These are phyloP conservation scores for Diaporthe vexans DNA, from an alignment of 2,329 filamentous ascomycete genomes.

Conservation along the genomic window DNA sequence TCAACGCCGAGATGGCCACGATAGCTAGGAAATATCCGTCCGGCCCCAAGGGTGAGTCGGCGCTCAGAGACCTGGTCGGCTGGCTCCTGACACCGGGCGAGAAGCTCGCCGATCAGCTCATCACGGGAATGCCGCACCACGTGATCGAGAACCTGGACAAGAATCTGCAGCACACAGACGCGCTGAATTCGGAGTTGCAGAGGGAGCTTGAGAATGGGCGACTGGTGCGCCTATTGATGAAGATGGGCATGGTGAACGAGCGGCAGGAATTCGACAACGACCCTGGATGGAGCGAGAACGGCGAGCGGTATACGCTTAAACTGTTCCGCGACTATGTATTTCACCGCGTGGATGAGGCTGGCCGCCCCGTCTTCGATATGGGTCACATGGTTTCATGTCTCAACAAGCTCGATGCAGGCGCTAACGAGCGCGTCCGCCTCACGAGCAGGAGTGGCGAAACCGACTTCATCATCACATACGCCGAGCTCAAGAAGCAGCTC, in stretches of 20 bases:
- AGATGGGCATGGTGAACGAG: slow-evolving; percentile 91
- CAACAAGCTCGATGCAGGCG: slow-evolving; percentile 93
- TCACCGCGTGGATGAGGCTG: slow-evolving; percentile 90
- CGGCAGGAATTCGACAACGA: slow-evolving; percentile 87
- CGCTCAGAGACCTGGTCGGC: slow-evolving; percentile 82
- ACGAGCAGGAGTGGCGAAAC: slow-evolving; percentile 93
- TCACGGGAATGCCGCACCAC: slow-evolving; percentile 83
- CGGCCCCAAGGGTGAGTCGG: slow-evolving; percentile 49
- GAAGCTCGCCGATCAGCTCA: slow-evolving; percentile 84
- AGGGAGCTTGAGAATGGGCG: slow-evolving; percentile 93
- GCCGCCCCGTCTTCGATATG: slow-evolving; percentile 86
- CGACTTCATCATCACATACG: slow-evolving; percentile 89
- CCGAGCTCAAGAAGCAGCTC: slow-evolving; percentile 82
- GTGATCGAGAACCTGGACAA: slow-evolving; percentile 82
- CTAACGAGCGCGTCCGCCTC: slow-evolving; percentile 87
- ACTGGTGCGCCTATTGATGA: slow-evolving; percentile 82
- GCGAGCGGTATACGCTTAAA: slow-evolving; percentile 92
- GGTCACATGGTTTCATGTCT: slow-evolving; percentile 89
- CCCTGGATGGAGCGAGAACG: slow-evolving; percentile 88
- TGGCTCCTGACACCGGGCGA: slow-evolving; percentile 81
- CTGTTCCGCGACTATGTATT: slow-evolving; percentile 98
- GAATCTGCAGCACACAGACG: slow-evolving; percentile 83
- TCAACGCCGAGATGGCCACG: slow-evolving; percentile 63
- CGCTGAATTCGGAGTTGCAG: slow-evolving; percentile 77
- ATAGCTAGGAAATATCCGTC: slow-evolving; percentile 40